Conservation (phyloP, 2,329 filamentous ascomycete species). For the Aspergillus pseudoterreus region DNA sequence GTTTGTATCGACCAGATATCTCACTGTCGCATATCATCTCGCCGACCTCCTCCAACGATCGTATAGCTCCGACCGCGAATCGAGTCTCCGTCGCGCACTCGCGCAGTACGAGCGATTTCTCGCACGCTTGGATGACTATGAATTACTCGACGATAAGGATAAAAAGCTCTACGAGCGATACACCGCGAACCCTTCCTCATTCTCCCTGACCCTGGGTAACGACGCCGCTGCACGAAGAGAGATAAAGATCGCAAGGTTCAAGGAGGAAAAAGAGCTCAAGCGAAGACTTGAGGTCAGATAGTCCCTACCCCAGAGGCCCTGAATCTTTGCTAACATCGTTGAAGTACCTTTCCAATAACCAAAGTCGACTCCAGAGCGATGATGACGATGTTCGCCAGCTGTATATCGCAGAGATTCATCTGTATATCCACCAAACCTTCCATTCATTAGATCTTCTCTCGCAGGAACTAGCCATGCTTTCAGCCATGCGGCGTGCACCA, state of each 20-base stretch:
- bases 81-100: slow-evolving; percentile 61
- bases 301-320: slow-evolving; percentile 5
- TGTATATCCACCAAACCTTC: slow-evolving; percentile 75
- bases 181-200: slow-evolving; percentile 65
- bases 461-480: slow-evolving; percentile 78
- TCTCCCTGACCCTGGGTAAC: slow-evolving; percentile 65
- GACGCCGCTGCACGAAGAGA: slow-evolving; percentile 70
- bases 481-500: slow-evolving; percentile 58
- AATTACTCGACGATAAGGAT: slow-evolving; percentile 63
- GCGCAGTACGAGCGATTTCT: slow-evolving; percentile 75
- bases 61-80: slow-evolving; percentile 62
- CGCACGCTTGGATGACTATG: slow-evolving; percentile 72
- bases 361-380: slow-evolving; percentile 64
- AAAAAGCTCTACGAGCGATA: slow-evolving; percentile 69
- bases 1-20: slow-evolving; percentile 50
- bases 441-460: slow-evolving; percentile 82
- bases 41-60: slow-evolving; percentile 72
- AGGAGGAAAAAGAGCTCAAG: slow-evolving; percentile 80
- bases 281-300: slow-evolving; percentile 67
- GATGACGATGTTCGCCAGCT: slow-evolving; percentile 79
- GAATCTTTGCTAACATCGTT: slow-evolving; percentile 27
- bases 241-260: slow-evolving; percentile 81
- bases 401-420: slow-evolving; percentile 70
- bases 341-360: slow-evolving; percentile 58
- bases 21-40: slow-evolving; percentile 72